A percentile compares a stretch with the other conserved stretches of the same genome.
phyloP scores from a whole-genome alignment of 805 yeast genomes.

The Pichia gijzeniarum region DNA sequence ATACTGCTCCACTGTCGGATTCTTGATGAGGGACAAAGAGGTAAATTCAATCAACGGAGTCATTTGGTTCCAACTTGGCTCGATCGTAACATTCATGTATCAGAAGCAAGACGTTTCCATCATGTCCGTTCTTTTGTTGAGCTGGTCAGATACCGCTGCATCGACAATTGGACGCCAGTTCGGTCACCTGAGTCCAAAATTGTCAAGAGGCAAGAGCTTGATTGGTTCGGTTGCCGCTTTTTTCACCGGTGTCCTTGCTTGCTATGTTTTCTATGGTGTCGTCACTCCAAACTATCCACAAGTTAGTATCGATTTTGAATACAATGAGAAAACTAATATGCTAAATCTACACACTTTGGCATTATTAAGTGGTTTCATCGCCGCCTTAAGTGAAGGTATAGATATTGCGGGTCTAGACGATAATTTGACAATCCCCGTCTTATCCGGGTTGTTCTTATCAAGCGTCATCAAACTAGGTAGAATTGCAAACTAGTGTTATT shows the following conservation, averaged over 20 bases:
- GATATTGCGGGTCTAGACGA: conserved; percentile 78
- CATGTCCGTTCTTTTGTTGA: conserved; percentile 68
- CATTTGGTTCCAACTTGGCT: conserved; percentile 79
- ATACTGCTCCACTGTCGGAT: conserved; percentile 66
- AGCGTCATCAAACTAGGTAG: conserved; percentile 17
- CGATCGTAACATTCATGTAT: conserved; percentile 58
- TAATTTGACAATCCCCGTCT: conserved; percentile 87
- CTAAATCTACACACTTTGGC: conserved; percentile 50
- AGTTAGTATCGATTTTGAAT: conserved; percentile 47
- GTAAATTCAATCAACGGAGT: conserved; percentile 73
- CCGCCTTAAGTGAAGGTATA: conserved; percentile 81
- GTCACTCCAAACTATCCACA: conserved; percentile 58
- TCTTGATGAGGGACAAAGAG: conserved; percentile 81
- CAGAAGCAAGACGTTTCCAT: conserved; percentile 78
- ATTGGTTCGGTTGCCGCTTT: conserved; percentile 92
- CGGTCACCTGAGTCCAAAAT: conserved; percentile 78
- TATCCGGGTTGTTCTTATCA: conserved; percentile 61
- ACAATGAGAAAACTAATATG: conserved; percentile 56
- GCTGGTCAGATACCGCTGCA: conserved; percentile 98
- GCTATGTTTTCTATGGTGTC: conserved; percentile 64
- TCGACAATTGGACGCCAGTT: conserved; percentile 84
- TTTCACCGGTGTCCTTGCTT: conserved; percentile 58
- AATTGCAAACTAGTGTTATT: background rate
- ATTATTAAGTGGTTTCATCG: conserved; percentile 67
- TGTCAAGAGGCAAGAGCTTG: conserved; percentile 69